Conservation (phyloP, 768 basidiomycete species). For the Filobasidium floriforme region DNA sequence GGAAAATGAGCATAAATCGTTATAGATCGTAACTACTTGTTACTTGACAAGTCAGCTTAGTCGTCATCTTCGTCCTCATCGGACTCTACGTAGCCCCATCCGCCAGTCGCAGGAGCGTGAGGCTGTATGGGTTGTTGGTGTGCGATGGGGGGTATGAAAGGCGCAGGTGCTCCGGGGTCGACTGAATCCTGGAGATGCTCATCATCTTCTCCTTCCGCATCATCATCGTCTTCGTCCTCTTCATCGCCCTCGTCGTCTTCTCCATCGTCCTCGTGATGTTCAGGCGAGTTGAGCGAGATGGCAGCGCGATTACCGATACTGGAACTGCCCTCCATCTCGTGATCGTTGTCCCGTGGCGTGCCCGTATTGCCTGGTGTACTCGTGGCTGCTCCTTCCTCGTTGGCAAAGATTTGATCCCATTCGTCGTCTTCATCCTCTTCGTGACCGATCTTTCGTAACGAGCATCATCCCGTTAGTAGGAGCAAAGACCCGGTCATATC, state of each 20-base stretch:
- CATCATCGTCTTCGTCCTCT: not conserved
- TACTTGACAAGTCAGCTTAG: too few relatives aligned
- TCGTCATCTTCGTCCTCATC: too few relatives aligned
- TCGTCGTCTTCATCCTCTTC: conserved; percentile 9
- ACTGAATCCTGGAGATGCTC: not conserved
- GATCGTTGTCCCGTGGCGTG: not conserved
- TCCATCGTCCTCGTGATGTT: not conserved
- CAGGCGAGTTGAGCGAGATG: too few relatives aligned
- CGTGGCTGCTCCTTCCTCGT: not conserved
- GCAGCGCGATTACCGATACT: too few relatives aligned
- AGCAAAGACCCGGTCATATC: not conserved
- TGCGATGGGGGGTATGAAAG: too few relatives aligned
- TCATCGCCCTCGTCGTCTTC: not conserved
- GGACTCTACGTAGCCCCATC: too few relatives aligned
- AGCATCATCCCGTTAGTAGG: not conserved
- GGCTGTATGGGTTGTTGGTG: too few relatives aligned
- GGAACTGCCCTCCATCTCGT: not conserved
- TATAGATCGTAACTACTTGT: too few relatives aligned
- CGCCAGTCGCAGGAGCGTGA: too few relatives aligned
- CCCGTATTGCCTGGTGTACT: not conserved
- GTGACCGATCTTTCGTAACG: not conserved
- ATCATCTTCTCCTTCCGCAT: not conserved
- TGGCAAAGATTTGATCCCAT: not conserved
- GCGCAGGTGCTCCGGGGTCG: too few relatives aligned
- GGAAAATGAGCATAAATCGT: too few relatives aligned